phyloP scores from a whole-genome alignment of 139 green algal species.

The Chlorella sp. region DNA sequence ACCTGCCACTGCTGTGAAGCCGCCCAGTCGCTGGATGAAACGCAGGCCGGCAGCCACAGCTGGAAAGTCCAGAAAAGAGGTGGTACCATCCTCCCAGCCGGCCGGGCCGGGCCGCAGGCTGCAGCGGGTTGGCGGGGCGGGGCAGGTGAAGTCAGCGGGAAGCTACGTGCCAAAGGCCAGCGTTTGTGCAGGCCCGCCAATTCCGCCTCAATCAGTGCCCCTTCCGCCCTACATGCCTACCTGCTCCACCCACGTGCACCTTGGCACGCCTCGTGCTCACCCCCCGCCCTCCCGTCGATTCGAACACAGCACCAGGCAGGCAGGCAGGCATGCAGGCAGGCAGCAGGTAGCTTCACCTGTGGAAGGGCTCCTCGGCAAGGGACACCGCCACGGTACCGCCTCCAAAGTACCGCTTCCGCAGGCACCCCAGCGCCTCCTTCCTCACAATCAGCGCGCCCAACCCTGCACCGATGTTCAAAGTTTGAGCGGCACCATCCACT shows the following conservation, averaged over 20 bases:
- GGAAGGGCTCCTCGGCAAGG: constrained; percentile 56
- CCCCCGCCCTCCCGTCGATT: no score
- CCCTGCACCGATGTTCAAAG: no score
- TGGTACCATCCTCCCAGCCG: constrained; percentile 89
- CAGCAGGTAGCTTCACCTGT: constrained; percentile 39
- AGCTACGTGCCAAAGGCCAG: no score
- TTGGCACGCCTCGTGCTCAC: no score
- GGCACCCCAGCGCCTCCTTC: constrained; percentile 54
- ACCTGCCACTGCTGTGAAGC: constrained; percentile 44
- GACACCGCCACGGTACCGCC: constrained; percentile 80
- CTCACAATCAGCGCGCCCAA: constrained; percentile 86
- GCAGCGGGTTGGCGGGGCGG: not conserved
- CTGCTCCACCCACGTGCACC: no score
- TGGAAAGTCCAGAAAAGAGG: constrained; percentile 77
- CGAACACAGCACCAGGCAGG: not conserved
- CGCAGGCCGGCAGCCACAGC: constrained; percentile 61
- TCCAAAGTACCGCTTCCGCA: constrained; percentile 85
- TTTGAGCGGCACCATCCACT: no score
- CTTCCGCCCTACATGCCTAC: no score
- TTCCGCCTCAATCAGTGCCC: not conserved
- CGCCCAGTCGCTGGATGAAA: constrained; percentile 53
- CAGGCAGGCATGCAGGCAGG: not conserved
- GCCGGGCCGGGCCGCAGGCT: constrained; percentile 53
- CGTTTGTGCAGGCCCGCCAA: no score
- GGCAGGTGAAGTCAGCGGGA: not conserved